These are phyloP conservation scores for Casuarina equisetifolia DNA, from an alignment of 306 rosid species.

Conservation along the genomic window DNA sequence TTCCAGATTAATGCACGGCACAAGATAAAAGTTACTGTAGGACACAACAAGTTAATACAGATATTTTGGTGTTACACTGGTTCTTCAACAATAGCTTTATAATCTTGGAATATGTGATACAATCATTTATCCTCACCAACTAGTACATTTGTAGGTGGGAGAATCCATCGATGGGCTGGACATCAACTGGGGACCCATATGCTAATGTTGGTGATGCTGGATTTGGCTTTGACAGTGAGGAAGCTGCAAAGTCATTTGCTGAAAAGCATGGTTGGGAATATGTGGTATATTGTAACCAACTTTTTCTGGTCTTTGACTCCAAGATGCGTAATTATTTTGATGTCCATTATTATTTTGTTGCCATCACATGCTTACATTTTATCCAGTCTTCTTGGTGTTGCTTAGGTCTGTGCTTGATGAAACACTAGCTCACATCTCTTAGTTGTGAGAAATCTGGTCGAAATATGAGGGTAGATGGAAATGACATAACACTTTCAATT, in stretches of 20 bases:
- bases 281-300: constrained; percentile 52
- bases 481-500: neutral
- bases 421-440: neutral
- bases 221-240: constrained; percentile 80
- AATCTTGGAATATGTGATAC: neutral
- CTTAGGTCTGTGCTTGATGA: neutral
- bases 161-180: constrained; percentile 99
- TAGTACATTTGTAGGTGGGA: constrained; percentile 76
- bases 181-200: constrained; percentile 97
- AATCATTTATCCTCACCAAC: constrained; percentile 16
- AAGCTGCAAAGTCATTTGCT: constrained; percentile 83
- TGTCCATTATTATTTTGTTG: neutral
- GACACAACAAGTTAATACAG: neutral
- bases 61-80: constrained; percentile 6
- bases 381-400: neutral
- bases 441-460: neutral
- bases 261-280: constrained; percentile 94
- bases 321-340: neutral
- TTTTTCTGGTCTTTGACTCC: constrained; percentile 4
- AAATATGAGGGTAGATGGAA: neutral
- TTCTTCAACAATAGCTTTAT: constrained; percentile 1
- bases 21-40: neutral
- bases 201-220: constrained; percentile 90
- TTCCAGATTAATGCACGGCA: neutral
- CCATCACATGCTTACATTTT: neutral